Conservation (phyloP, 75 land plant genomes). For the Adiantum capillusveneris region DNA sequence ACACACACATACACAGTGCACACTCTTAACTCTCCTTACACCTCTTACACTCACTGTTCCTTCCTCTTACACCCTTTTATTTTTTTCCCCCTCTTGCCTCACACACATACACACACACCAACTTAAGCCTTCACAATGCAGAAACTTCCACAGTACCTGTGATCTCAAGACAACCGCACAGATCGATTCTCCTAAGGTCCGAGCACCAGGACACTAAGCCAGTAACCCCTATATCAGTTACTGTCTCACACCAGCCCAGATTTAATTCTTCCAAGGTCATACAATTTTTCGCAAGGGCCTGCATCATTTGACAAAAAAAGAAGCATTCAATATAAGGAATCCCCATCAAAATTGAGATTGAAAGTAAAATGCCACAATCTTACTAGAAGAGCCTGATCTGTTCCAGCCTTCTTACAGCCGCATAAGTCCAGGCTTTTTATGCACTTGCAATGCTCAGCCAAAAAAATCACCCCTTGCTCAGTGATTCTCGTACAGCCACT, state of each 20-base stretch:
- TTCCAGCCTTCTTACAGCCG: constrained; percentile 76
- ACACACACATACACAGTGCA: no score
- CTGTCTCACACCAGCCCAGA: constrained; percentile 90
- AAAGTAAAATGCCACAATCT: neutral
- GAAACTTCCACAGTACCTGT: constrained; percentile 68
- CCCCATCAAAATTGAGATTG: neutral
- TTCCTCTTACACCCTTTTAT: constrained; percentile 2
- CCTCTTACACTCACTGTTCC: no score
- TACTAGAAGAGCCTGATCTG: constrained; percentile 79
- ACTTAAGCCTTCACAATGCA: neutral
- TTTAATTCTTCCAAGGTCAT: constrained; percentile 56
- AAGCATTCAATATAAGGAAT: neutral
- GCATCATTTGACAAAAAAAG: constrained; percentile 5
- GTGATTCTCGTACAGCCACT: constrained; percentile 79
- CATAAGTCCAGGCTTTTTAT: constrained; percentile 76
- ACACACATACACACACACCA: no score
- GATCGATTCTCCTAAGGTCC: constrained; percentile 69
- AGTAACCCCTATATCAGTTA: constrained; percentile 72
- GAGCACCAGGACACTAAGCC: constrained; percentile 87
- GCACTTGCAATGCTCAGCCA: constrained; percentile 44
- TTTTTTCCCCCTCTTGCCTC: no score
- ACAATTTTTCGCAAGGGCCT: constrained; percentile 87
- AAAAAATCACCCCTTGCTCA: constrained; percentile 59
- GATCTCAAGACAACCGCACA: constrained; percentile 84
- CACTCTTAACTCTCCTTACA: no score